Base-by-base conservation (phyloP, 345 rosid genomes). In the Citrus hindsii region DNA sequence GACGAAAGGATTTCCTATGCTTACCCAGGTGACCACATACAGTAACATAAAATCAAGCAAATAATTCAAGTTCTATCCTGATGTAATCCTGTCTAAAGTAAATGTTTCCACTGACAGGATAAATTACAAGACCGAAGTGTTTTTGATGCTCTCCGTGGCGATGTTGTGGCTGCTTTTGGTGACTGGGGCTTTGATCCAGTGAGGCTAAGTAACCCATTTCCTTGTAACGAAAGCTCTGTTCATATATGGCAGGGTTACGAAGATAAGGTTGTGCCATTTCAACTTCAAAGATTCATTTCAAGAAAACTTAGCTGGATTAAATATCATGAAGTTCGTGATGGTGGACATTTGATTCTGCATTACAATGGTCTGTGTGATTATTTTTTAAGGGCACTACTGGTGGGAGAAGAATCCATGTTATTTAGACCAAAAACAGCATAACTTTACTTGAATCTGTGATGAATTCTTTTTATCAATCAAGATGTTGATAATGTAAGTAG, bases 221-320 rank as follows among this genome's bases (percentile, higher is more conserved):
- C 79, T 62, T 74, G 75, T 53, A 82, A 84, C 22, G 69, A 73
- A 70, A 76, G 85, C 66, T 82, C 85, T 25, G 92, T 93, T 80
- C 94, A 95, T 69, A 88, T 93, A 70, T 95, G 98, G 98, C 96
- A 93, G 84, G 99, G 99, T 30, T 77, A 76, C 22, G 92, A 92
- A 82, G 99, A 95, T 80, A 95, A 88, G 85, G 91, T 95, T 22
- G 94, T 95, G 58, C 94, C 99, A 2, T 85, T 74, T 79, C 90
- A 95, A 81, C 88, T 93, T 33, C 97, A 91, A 71, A 83, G 98
- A 64, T 90, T 73, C 79, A 83, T 93, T 61, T 84, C 91, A 5
- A 74, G 40, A 56, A 90, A 87, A 84, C 74, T 93, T 32, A 91
- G 94, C 2, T 95, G 99, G 98, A 89, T 93, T 71, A 87, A 62